Evolutionary conservation across 2,329 filamentous ascomycete species (phyloP).

Genomic region (Ceratocystis smalleyi): DNA sequence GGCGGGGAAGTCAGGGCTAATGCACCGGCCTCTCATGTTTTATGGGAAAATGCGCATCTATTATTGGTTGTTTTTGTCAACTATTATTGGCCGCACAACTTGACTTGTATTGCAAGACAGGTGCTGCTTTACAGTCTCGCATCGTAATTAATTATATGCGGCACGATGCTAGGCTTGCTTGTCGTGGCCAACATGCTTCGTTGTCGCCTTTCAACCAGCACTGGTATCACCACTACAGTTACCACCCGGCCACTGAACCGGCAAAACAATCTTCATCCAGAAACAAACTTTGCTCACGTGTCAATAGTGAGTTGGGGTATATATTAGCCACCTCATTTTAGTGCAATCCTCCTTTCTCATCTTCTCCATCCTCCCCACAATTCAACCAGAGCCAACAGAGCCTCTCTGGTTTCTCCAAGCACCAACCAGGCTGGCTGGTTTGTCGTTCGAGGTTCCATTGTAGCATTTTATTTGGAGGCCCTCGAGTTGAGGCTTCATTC

Average conservation of each 20-base stretch:
- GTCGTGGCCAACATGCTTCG: too few relatives aligned
- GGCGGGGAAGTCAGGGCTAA: constrained; percentile 11
- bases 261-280: neutral
- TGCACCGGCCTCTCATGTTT: too few relatives aligned
- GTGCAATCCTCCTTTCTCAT: neutral
- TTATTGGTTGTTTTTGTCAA: too few relatives aligned
- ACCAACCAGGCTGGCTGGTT: neutral
- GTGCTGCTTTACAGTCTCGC: too few relatives aligned
- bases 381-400: constrained; percentile 5
- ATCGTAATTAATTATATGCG: too few relatives aligned
- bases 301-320: neutral
- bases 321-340: constrained; percentile 4
- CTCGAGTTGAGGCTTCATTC: too few relatives aligned
- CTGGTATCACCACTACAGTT: neutral
- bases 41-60: too few relatives aligned
- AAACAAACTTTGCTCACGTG: constrained; percentile 2
- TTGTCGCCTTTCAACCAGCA: too few relatives aligned
- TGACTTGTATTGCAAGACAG: too few relatives aligned
- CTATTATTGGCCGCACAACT: too few relatives aligned
- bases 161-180: too few relatives aligned
- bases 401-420: neutral
- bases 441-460: neutral
- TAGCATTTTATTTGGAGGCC: neutral
- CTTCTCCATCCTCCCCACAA: neutral
- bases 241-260: neutral